Percentiles rank a stretch among this genome's conserved stretches.
Conservation (phyloP, 352 stramenopile species). For the Phytophthora sansomeana region DNA sequence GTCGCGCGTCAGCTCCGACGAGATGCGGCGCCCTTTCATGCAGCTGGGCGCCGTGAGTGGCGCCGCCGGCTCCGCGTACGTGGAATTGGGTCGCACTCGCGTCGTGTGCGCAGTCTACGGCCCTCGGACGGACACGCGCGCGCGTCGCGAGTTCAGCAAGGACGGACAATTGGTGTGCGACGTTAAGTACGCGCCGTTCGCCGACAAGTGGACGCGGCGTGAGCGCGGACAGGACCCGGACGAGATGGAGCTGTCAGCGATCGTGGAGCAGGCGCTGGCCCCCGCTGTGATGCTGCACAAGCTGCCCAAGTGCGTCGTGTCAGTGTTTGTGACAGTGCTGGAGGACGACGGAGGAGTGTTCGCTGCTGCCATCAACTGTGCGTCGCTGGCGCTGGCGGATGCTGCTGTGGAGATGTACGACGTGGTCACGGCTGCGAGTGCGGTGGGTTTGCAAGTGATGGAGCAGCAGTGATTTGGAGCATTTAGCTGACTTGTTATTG, state of each 20-base stretch:
- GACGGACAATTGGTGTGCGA: conserved; percentile 90
- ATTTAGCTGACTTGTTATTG: conserved; percentile 6
- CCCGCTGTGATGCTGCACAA: conserved; percentile 88
- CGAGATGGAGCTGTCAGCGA: conserved; percentile 82
- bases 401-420: conserved; percentile 94
- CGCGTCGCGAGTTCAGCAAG: conserved; percentile 85
- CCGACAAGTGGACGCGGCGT: conserved; percentile 61
- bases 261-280: conserved; percentile 79
- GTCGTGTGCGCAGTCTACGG: conserved; percentile 92
- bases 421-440: conserved; percentile 83
- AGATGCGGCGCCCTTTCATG: conserved; percentile 90
- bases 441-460: conserved; percentile 39
- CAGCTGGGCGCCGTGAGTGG: conserved; percentile 83
- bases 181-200: conserved; percentile 90
- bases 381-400: conserved; percentile 89
- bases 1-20: conserved; percentile 63
- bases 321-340: conserved; percentile 90
- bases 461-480: neutral
- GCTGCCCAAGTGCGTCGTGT: conserved; percentile 91
- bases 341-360: conserved; percentile 87
- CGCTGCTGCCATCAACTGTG: conserved; percentile 84
- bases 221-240: conserved; percentile 81
- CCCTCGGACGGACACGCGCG: conserved; percentile 78
- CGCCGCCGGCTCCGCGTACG: conserved; percentile 89
- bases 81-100: conserved; percentile 88